Evolutionary conservation across 495 filamentous ascomycete genomes (phyloP).

Genomic region (Tuber borchii): DNA sequence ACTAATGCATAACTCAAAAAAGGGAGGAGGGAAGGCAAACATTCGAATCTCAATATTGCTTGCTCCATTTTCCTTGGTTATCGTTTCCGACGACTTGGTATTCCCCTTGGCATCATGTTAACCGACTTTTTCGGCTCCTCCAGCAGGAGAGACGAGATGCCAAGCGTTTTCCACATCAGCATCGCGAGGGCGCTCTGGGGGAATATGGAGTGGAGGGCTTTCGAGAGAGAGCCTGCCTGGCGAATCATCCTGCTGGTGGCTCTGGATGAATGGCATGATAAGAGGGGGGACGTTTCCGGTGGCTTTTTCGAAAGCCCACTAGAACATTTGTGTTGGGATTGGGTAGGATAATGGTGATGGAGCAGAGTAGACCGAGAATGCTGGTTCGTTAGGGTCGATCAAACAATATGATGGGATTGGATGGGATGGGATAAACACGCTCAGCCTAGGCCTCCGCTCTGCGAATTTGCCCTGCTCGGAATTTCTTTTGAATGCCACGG

Average conservation of each 20-base stretch:
- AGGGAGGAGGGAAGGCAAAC: background rate
- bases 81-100: slow-evolving; percentile 54
- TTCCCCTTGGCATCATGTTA: slow-evolving; percentile 56
- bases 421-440: background rate
- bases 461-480: background rate
- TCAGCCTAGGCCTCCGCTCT: background rate
- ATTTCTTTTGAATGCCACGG: background rate
- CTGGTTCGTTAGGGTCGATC: background rate
- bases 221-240: slow-evolving; percentile 40
- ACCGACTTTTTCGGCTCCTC: slow-evolving; percentile 54
- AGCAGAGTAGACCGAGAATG: background rate
- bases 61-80: slow-evolving; percentile 57
- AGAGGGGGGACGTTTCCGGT: too few species aligned
- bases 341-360: background rate
- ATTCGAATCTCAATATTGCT: slow-evolving; percentile 66
- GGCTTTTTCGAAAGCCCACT: too few species aligned
- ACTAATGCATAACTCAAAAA: background rate
- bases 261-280: background rate
- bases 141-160: slow-evolving; percentile 64
- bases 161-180: slow-evolving; percentile 60
- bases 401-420: too few species aligned
- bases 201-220: slow-evolving; percentile 15
- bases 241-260: background rate
- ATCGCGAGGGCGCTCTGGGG: slow-evolving; percentile 45
- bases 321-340: background rate